A percentile compares a stretch with the other conserved stretches of the same genome.
These are phyloP conservation scores for Kodamaea jinghongensis DNA, from an alignment of 805 yeast genomes.

Conservation along the genomic window DNA sequence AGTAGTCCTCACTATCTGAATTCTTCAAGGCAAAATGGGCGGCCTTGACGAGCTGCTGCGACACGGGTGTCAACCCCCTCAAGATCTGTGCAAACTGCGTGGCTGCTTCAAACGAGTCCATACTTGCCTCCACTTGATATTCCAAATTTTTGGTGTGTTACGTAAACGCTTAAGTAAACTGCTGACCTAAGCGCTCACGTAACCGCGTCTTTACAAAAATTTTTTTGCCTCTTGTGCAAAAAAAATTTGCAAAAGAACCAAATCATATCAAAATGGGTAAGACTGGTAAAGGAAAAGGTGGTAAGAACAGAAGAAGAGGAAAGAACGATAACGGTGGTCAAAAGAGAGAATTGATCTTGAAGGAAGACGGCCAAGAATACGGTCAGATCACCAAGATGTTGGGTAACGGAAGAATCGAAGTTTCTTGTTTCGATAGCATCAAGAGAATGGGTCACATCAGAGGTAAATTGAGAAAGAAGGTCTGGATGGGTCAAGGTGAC, in stretches of 20 bases:
- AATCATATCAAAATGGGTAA: constrained; percentile 55
- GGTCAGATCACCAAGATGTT: constrained; percentile 98
- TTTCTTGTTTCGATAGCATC: constrained; percentile 89
- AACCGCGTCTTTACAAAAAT: not conserved
- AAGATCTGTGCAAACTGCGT: constrained; percentile 69
- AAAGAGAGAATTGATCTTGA: constrained; percentile 89
- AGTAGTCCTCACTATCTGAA: constrained; percentile 61
- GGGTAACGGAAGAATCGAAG: constrained; percentile 97
- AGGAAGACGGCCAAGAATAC: constrained; percentile 97
- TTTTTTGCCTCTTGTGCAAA: too few relatives aligned
- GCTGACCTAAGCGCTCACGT: too few relatives aligned
- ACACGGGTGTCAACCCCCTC: constrained; percentile 62
- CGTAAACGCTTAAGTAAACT: too few relatives aligned
- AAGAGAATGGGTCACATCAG: constrained; percentile 97
- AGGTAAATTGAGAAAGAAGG: constrained; percentile 99
- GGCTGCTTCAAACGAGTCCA: constrained; percentile 91
- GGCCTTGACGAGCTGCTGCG: constrained; percentile 47
- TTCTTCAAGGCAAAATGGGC: constrained; percentile 57
- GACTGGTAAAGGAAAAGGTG: constrained; percentile 77
- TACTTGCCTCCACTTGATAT: constrained; percentile 21
- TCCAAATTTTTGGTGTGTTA: not conserved
- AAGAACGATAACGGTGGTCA: constrained; percentile 89
- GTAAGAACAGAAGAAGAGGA: constrained; percentile 96
- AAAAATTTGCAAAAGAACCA: not conserved
- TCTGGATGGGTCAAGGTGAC: constrained; percentile 99